A percentile compares a stretch with the other conserved stretches of the same genome.
Evolutionary conservation across 306 rosid species (phyloP).

Genomic region (Geum urbanum): DNA sequence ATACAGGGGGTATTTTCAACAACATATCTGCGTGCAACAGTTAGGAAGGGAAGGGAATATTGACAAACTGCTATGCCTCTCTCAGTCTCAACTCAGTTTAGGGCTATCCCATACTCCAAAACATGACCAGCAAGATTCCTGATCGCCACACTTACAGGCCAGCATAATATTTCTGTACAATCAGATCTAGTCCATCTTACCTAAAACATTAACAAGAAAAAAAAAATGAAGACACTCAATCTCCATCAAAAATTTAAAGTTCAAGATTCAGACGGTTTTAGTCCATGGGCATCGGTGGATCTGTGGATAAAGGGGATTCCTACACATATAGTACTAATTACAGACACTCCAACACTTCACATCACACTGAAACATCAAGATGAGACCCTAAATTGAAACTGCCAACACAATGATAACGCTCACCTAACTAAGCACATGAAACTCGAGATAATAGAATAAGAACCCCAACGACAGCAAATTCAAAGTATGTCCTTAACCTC

Average conservation of each 20-base stretch:
- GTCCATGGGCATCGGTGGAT: background rate
- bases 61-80: background rate
- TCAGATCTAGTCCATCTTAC: no score
- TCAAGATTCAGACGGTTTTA: background rate
- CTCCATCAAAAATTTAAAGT: background rate
- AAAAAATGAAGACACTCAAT: no score
- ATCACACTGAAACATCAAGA: background rate
- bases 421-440: background rate
- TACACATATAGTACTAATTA: background rate
- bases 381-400: background rate
- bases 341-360: background rate
- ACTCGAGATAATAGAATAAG: background rate
- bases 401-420: background rate
- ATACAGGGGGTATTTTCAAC: background rate
- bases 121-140: background rate
- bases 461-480: background rate
- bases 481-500: constrained; percentile 5
- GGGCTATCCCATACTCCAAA: background rate
- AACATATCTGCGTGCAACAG: background rate
- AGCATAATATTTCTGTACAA: constrained; percentile 5
- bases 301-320: no score
- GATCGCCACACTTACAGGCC: background rate
- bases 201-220: background rate
- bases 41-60: background rate
- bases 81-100: background rate